Evolutionary conservation across 306 rosid genomes (phyloP).

Genomic region (Oxytropis ochrocephala): DNA sequence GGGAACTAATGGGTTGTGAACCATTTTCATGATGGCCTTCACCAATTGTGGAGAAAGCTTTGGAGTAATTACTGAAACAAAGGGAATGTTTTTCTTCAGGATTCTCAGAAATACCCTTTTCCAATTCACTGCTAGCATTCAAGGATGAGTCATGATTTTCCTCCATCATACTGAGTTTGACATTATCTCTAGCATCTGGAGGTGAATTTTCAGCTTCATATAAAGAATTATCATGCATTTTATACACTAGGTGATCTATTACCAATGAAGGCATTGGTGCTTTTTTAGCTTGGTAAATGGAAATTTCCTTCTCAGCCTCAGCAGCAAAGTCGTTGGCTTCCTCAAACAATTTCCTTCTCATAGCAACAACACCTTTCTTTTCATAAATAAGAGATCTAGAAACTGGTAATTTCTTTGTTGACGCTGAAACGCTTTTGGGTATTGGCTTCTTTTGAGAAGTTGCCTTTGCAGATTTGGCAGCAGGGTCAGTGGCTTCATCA

Average conservation of each 20-base stretch:
- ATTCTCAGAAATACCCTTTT: conserved; percentile 32
- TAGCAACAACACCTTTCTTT: conserved; percentile 35
- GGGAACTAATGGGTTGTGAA: conserved; percentile 73
- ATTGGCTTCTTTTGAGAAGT: conserved; percentile 30
- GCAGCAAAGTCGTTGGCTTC: conserved; percentile 33
- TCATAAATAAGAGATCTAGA: conserved; percentile 32
- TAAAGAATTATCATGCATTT: conserved; percentile 32
- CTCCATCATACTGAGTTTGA: neutral
- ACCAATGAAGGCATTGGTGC: conserved; percentile 19
- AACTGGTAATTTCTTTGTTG: conserved; percentile 37
- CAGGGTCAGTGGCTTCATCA: conserved; percentile 38
- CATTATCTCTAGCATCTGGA: neutral
- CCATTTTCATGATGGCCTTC: conserved; percentile 48
- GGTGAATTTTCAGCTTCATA: neutral
- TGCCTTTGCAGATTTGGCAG: conserved; percentile 16
- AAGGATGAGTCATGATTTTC: conserved; percentile 22
- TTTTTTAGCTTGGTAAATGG: conserved; percentile 9
- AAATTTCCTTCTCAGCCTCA: conserved; percentile 41
- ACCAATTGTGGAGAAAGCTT: conserved; percentile 16
- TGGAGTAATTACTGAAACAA: neutral
- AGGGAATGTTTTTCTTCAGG: conserved; percentile 24
- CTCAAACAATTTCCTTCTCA: conserved; percentile 65
- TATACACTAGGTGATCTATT: neutral
- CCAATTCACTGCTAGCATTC: conserved; percentile 11
- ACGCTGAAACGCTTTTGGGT: conserved; percentile 33